These are phyloP conservation scores for Croton setiger DNA, from an alignment of 441 rosid species.

Conservation along the genomic window DNA sequence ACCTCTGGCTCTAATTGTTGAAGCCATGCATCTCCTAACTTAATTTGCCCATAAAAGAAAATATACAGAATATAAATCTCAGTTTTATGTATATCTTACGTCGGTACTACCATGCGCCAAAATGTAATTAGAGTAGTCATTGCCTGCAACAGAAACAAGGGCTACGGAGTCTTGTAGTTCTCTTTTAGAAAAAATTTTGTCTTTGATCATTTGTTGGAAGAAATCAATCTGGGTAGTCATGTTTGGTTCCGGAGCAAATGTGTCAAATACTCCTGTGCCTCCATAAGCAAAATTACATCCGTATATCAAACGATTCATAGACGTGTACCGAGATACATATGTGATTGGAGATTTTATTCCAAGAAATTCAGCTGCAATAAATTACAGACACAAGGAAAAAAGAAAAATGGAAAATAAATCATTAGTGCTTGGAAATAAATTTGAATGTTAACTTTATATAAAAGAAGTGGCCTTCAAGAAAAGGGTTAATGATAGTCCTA, in stretches of 20 bases:
- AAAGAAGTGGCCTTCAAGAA: not conserved
- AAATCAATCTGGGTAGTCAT: constrained; percentile 78
- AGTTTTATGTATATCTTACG: constrained; percentile 28
- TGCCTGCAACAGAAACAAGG: constrained; percentile 59
- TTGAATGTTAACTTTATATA: not conserved
- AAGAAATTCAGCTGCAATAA: constrained; percentile 38
- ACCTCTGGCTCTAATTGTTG: too few species aligned
- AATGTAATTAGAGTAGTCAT: constrained; percentile 58
- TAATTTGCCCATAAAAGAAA: too few species aligned
- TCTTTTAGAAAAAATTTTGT: constrained; percentile 31
- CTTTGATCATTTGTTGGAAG: constrained; percentile 41
- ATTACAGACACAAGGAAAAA: too few species aligned
- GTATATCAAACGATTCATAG: constrained; percentile 28
- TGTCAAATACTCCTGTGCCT: constrained; percentile 79
- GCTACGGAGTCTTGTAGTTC: constrained; percentile 46
- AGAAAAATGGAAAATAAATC: too few species aligned
- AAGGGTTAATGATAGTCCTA: not conserved
- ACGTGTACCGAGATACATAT: constrained; percentile 48
- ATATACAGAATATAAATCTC: too few species aligned
- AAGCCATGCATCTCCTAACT: too few species aligned
- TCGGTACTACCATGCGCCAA: constrained; percentile 38
- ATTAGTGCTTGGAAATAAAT: constrained; percentile 1
- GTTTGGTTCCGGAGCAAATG: constrained; percentile 47
- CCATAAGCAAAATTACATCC: constrained; percentile 90
- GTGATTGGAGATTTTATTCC: constrained; percentile 73